Conservation (phyloP, 371 early-diverging fungal genomes). For the Entomophthora muscae region DNA sequence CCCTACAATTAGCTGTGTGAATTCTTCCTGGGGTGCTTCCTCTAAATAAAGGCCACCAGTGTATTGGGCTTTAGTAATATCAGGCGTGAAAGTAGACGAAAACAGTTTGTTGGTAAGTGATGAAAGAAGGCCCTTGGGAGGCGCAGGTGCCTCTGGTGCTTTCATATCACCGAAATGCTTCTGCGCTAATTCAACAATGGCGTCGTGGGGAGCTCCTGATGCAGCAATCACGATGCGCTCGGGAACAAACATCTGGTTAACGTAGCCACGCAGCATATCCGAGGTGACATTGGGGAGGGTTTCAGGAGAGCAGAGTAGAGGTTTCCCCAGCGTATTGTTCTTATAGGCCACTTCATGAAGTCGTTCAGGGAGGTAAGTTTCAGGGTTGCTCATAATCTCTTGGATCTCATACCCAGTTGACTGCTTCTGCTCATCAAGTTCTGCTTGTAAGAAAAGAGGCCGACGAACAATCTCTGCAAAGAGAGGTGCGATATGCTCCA, state of each 20-base stretch:
- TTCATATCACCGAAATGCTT: constrained; percentile 40
- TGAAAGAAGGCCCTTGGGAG: background rate
- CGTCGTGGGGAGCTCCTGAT: constrained; percentile 70
- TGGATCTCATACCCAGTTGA: constrained; percentile 70
- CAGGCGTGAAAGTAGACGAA: constrained; percentile 12
- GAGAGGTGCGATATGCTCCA: constrained; percentile 44
- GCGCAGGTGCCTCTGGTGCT: background rate
- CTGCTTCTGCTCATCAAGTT: constrained; percentile 64
- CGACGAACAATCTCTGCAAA: constrained; percentile 63
- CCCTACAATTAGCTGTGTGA: constrained; percentile 77
- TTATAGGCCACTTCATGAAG: constrained; percentile 71
- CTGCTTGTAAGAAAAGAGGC: constrained; percentile 47
- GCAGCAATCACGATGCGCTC: constrained; percentile 83
- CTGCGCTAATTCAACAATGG: constrained; percentile 49
- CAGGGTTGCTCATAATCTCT: constrained; percentile 68
- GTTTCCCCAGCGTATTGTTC: constrained; percentile 67
- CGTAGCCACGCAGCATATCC: constrained; percentile 43
- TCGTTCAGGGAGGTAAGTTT: constrained; percentile 69
- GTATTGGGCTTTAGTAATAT: constrained; percentile 39
- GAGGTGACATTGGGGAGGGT: constrained; percentile 45
- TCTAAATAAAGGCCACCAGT: constrained; percentile 64
- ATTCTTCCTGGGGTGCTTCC: constrained; percentile 30
- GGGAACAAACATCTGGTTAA: constrained; percentile 64
- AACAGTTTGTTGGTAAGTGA: background rate
- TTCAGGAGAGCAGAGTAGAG: constrained; percentile 52